A percentile compares a stretch with the other conserved stretches of the same genome.
These are phyloP conservation scores for Xylaria intraflava DNA, from an alignment of 495 filamentous ascomycete species.

Conservation along the genomic window DNA sequence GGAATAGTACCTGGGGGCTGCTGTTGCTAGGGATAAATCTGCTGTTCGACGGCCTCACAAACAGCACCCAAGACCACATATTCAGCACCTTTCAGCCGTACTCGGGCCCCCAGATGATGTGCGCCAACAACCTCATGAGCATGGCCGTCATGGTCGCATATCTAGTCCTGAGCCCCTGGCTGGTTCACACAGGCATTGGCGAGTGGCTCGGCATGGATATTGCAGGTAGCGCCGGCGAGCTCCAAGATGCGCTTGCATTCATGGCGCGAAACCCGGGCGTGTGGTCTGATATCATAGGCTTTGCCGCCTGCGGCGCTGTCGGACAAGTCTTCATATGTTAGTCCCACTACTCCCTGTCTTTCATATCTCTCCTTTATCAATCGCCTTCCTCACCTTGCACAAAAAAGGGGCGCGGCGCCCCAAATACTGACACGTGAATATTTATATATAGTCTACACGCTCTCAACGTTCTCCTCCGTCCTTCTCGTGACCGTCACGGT, in stretches of 20 bases:
- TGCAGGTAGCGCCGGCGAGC: slow-evolving; percentile 57
- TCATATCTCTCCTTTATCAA: slow-evolving; percentile 1
- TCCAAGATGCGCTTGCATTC: slow-evolving; percentile 73
- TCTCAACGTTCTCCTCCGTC: slow-evolving; percentile 83
- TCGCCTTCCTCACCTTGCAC: background rate
- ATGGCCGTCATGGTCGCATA: slow-evolving; percentile 68
- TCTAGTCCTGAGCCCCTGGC: slow-evolving; percentile 68
- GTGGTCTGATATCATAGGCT: slow-evolving; percentile 77
- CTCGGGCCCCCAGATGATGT: slow-evolving; percentile 97
- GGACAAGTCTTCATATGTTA: slow-evolving; percentile 94
- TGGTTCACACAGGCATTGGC: slow-evolving; percentile 59
- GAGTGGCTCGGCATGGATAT: slow-evolving; percentile 61
- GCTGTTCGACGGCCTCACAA: slow-evolving; percentile 91
- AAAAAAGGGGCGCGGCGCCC: no score
- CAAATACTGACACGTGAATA: slow-evolving; percentile 7
- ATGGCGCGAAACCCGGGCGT: slow-evolving; percentile 69
- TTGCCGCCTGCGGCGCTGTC: slow-evolving; percentile 85
- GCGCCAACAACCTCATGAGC: slow-evolving; percentile 84
- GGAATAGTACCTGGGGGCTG: slow-evolving; percentile 67
- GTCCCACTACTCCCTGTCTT: slow-evolving; percentile 17
- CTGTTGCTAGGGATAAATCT: slow-evolving; percentile 85
- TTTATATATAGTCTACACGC: slow-evolving; percentile 63
- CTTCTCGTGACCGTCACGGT: slow-evolving; percentile 95
- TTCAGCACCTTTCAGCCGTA: slow-evolving; percentile 71
- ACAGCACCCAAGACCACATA: slow-evolving; percentile 93